Percentiles rank a stretch among this genome's conserved stretches.
Evolutionary conservation across 495 filamentous ascomycete species (phyloP).

Genomic region (Penicillium atrosanguineum): DNA sequence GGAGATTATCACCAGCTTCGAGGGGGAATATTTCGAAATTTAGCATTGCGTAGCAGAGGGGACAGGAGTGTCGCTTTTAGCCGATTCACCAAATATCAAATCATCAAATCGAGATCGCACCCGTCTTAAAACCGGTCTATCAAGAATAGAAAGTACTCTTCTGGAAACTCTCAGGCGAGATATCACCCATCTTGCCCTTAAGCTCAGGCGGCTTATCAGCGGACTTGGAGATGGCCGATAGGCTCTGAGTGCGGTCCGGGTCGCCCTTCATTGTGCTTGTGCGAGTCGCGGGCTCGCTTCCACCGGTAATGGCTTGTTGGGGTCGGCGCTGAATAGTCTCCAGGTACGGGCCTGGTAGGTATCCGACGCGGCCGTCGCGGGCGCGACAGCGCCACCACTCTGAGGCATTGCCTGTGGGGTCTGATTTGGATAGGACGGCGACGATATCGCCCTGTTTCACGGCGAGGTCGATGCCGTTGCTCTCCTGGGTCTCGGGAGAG

Average conservation of each 20-base stretch:
- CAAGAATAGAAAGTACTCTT: conserved; percentile 76
- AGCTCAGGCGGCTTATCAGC: conserved; percentile 37
- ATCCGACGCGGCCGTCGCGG: conserved; percentile 87
- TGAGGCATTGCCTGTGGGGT: conserved; percentile 85
- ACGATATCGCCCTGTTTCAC: conserved; percentile 96
- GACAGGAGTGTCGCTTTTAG: conserved; percentile 4
- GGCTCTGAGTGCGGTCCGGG: conserved; percentile 26
- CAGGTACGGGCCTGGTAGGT: conserved; percentile 85
- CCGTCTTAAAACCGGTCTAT: conserved; percentile 9
- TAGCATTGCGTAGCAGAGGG: not conserved
- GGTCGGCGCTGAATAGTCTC: conserved; percentile 75
- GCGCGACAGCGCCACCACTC: conserved; percentile 98
- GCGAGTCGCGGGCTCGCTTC: conserved; percentile 49
- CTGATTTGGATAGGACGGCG: conserved; percentile 87
- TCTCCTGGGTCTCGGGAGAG: conserved; percentile 65
- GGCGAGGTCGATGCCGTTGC: conserved; percentile 76
- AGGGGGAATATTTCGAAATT: not conserved
- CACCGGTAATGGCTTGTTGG: conserved; percentile 49
- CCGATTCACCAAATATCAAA: conserved; percentile 1
- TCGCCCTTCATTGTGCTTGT: conserved; percentile 58
- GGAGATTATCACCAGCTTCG: not conserved
- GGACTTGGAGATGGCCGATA: conserved; percentile 21
- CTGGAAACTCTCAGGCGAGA: conserved; percentile 83
- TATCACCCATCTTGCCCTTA: conserved; percentile 55
- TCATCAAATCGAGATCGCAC: not conserved